phyloP scores from a whole-genome alignment of 495 filamentous ascomycete species.

The Penicillium robsamsonii region DNA sequence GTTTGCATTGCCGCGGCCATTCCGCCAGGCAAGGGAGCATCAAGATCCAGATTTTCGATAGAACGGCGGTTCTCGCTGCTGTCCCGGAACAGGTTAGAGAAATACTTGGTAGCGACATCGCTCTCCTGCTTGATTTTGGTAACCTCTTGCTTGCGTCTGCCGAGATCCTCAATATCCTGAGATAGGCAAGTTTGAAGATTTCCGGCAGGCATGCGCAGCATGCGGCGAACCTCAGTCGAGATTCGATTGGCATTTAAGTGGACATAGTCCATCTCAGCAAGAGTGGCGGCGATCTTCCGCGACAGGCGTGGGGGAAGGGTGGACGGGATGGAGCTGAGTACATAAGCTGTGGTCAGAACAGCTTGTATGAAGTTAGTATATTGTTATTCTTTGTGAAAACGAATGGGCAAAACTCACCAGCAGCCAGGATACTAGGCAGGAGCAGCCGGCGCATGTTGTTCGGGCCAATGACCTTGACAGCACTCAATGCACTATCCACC shows the following conservation, averaged over 20 bases:
- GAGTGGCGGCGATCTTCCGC: conserved; percentile 74
- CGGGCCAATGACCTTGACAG: conserved; percentile 74
- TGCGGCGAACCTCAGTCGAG: conserved; percentile 75
- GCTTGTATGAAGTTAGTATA: conserved; percentile 52
- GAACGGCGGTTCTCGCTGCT: conserved; percentile 65
- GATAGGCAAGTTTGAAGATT: conserved; percentile 76
- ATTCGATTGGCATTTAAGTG: conserved; percentile 85
- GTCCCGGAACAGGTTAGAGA: conserved; percentile 77
- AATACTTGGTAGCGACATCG: conserved; percentile 79
- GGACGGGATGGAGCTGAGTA: conserved; percentile 79
- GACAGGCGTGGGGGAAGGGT: conserved; percentile 86
- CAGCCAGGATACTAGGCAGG: conserved; percentile 71
- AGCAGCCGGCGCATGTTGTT: conserved; percentile 79
- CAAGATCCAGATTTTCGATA: conserved; percentile 81
- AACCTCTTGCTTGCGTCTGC: conserved; percentile 72
- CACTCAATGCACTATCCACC: conserved; percentile 82
- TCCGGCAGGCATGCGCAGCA: conserved; percentile 79
- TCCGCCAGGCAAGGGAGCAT: conserved; percentile 52
- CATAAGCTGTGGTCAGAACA: conserved; percentile 68
- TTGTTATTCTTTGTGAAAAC: conserved; percentile 3
- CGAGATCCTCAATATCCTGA: conserved; percentile 78
- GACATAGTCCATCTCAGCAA: conserved; percentile 82
- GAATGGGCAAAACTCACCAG: conserved; percentile 57
- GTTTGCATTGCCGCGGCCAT: conserved; percentile 30
- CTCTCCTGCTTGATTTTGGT: conserved; percentile 71